Evolutionary conservation across 2,329 filamentous ascomycete genomes (phyloP), one percentile per base, ranked within the genome.

Genomic region (Lanzia echinophila): DNA sequence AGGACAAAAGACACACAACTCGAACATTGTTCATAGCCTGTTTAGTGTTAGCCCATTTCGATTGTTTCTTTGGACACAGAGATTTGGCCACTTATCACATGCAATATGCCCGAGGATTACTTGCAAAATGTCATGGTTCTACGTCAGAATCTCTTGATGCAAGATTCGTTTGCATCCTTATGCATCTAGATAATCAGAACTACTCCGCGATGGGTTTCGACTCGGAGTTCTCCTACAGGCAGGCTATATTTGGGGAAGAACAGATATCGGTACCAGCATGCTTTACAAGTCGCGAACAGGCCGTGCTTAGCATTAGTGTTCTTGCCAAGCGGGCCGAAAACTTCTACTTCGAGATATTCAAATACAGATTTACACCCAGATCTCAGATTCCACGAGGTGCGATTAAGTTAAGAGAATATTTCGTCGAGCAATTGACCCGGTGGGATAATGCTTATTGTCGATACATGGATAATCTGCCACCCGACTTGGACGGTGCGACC

Each of bases 161-260:
- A 48, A 79, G 82, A 59, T 71, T 84, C n/a, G 71, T 79, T 8
- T 75, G 77, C 47, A 81, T 83, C 71, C 83, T 84, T 60, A 81
- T 77, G 1, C 74, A 79, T 4, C 70, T 84, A 1, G 80, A 80
- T 6, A 79, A 83, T 41, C 80, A 62, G 47, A 57, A 58, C 6
- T 41, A 61, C 8, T 56, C 39, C 13, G 45, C 55, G 13, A 59
- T 57, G 38, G 60, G 62, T 10, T 49, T 56, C 34, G 51, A 83
- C 63, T 81, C 81, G 43, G 83, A 83, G 61, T 82, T 79, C 0
- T 83, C 83, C 58, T 80, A 83, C 61, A 34, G 78, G 83, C 22
- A 24, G 31, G 17, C 46, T 5, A 34, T 43, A 43, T 49, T 44
- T 33, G 42, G 28, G 24, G 31, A 31, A 15, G 36, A 48, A 19